phyloP scores from a whole-genome alignment of 495 filamentous ascomycete genomes.

The Daldinia loculata region DNA sequence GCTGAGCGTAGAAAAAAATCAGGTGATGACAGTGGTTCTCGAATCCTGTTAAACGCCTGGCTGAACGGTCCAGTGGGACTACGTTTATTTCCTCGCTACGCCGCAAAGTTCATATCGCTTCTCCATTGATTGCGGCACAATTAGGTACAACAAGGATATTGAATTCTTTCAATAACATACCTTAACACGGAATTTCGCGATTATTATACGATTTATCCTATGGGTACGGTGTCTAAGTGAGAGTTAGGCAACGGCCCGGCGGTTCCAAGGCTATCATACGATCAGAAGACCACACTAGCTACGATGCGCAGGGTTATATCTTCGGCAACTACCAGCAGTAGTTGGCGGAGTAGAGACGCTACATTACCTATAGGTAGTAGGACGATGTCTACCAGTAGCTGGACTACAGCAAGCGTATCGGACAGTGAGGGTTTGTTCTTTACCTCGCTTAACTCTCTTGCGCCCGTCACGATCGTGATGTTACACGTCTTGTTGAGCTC shows the following conservation, averaged over 20 bases:
- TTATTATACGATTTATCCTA: background rate
- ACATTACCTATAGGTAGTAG: constrained; percentile 21
- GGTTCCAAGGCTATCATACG: constrained; percentile 8
- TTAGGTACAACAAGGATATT: background rate
- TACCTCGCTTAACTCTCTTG: constrained; percentile 31
- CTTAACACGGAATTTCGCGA: background rate
- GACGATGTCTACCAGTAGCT: constrained; percentile 37
- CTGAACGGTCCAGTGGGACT: constrained; percentile 3
- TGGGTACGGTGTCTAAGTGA: background rate
- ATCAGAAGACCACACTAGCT: background rate
- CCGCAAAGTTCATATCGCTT: constrained; percentile 8
- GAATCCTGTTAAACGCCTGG: constrained; percentile 17
- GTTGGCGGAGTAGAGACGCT: constrained; percentile 20
- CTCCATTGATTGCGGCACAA: constrained; percentile 1
- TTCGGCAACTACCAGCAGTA: constrained; percentile 19
- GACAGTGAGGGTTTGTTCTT: constrained; percentile 30
- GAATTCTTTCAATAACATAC: background rate
- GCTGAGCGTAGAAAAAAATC: background rate
- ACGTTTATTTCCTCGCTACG: constrained; percentile 13
- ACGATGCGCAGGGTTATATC: constrained; percentile 33
- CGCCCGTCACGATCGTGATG: constrained; percentile 45
- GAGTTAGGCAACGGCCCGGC: constrained; percentile 1
- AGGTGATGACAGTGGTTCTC: background rate
- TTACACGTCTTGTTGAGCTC: constrained; percentile 48
- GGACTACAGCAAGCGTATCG: constrained; percentile 18